Evolutionary conservation across 2,329 filamentous ascomycete species (phyloP), one percentile per base, ranked within the genome.

Genomic region (Pseudonectria buxi): DNA sequence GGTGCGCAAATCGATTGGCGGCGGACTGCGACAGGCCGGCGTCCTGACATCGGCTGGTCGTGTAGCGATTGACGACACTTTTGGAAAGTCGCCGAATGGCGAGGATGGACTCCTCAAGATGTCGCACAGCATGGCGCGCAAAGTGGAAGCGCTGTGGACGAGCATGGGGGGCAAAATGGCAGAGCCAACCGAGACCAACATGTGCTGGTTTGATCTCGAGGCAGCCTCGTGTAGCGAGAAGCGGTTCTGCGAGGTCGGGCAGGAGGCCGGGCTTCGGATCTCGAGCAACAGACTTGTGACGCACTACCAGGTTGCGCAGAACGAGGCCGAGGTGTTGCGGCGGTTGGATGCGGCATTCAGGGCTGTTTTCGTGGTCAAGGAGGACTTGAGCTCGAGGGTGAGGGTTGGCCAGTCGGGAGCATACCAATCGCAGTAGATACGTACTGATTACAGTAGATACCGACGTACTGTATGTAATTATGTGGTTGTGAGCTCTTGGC

Each of bases 151-250:
- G n/a, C 58, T 83, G 45, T 94, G 87, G 87, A 72, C 67, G 5
- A 64, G 63, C 12, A 66, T 80, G 33, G 86, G 86, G 4, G 87
- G 86, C 2, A 76, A 74, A 59, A 61, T 87, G 37, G 61, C 70
- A 14, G 69, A 81, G 40, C 81, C 83, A 0, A 81, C 84, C 2
- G 81, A 94, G 54, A 94, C 87, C n/a, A 94, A 94, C 62, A 94
- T 94, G 85, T 77, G 86, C 24, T 94, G 86, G 86, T 54, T 94
- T 39, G 81, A 94, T 57, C 64, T 92, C 12, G 72, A 77, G 22
- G 71, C 71, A 1, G 72, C 75, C 10, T 74, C 75, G 2, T 65
- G 68, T 41, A 55, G 56, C 11, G 41, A 33, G 6, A 55, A 55
- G 36, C 56, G 52, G 26, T 63, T 74, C 33, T 52, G 55, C 11